Conservation (phyloP, 2,329 filamentous ascomycete genomes). For the Parastagonospora avenae region DNA sequence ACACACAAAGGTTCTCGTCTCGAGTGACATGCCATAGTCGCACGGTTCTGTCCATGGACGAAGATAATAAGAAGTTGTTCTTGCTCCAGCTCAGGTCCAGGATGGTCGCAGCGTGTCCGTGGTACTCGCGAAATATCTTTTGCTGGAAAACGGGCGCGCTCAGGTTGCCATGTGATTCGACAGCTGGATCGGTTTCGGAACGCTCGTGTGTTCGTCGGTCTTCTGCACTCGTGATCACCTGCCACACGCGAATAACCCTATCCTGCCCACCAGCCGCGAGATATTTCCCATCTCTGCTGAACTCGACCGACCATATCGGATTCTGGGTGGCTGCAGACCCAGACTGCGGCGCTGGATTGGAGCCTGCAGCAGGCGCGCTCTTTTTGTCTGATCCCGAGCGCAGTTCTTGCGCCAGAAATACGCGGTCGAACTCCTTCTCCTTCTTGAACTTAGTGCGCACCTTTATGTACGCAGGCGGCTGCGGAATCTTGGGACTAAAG, state of each 20-base stretch:
- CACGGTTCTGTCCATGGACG: slow-evolving; percentile 98
- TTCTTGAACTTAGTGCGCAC: slow-evolving; percentile 82
- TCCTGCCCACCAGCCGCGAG: slow-evolving; percentile 93
- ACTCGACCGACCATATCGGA: slow-evolving; percentile 90
- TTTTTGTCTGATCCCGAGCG: slow-evolving; percentile 56
- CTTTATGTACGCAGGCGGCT: slow-evolving; percentile 89
- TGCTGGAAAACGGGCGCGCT: slow-evolving; percentile 89
- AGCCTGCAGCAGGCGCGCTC: slow-evolving; percentile 26
- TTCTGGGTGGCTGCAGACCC: slow-evolving; percentile 52
- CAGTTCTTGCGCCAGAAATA: slow-evolving; percentile 94
- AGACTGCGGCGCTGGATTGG: slow-evolving; percentile 37
- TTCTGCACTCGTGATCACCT: slow-evolving; percentile 80
- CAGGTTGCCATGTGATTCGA: slow-evolving; percentile 63
- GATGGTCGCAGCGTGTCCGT: slow-evolving; percentile 83
- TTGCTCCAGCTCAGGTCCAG: slow-evolving; percentile 96
- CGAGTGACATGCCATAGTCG: slow-evolving; percentile 90
- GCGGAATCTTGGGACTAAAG: slow-evolving; percentile 85
- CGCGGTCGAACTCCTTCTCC: slow-evolving; percentile 76
- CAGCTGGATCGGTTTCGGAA: slow-evolving; percentile 64
- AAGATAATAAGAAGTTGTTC: slow-evolving; percentile 95
- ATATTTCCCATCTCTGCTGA: slow-evolving; percentile 89
- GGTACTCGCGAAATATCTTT: slow-evolving; percentile 78
- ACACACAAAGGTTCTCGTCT: slow-evolving; percentile 85
- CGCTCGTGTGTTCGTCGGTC: slow-evolving; percentile 76
- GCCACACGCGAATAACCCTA: slow-evolving; percentile 83